Conservation (phyloP, 1,139 yeast genomes). For the Yamadazyma songkhlaensis region DNA sequence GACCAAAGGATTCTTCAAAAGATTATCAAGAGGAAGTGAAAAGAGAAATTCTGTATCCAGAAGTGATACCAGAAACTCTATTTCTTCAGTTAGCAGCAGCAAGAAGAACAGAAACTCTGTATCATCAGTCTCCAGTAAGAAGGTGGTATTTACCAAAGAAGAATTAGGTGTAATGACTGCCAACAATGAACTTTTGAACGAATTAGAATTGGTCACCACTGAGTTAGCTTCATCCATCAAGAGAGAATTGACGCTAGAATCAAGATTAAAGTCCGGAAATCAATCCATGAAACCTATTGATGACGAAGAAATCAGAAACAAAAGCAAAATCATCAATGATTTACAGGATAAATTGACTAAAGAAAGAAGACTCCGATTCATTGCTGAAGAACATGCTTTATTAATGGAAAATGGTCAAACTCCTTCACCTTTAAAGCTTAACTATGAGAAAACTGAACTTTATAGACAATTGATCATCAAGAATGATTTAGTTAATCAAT, state of each 20-base stretch:
- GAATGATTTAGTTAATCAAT: conserved; percentile 44
- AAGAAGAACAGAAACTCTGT: background rate
- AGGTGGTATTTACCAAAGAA: conserved; percentile 46
- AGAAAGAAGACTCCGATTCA: conserved; percentile 62
- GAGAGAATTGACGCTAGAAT: conserved; percentile 60
- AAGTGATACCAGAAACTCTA: conserved; percentile 1
- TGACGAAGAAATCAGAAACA: conserved; percentile 34
- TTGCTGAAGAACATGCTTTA: conserved; percentile 68
- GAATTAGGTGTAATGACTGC: conserved; percentile 63
- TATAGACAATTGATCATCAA: conserved; percentile 45
- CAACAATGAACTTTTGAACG: conserved; percentile 56
- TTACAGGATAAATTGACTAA: conserved; percentile 58
- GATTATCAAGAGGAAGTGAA: conserved; percentile 23
- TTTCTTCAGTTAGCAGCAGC: conserved; percentile 1
- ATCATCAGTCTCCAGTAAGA: background rate
- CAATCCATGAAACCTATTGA: conserved; percentile 1
- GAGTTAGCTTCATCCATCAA: conserved; percentile 71
- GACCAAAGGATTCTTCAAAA: conserved; percentile 31
- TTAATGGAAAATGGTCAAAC: conserved; percentile 52
- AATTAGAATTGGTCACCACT: conserved; percentile 63
- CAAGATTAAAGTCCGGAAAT: conserved; percentile 25
- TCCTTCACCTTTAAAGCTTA: conserved; percentile 55
- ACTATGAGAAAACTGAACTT: conserved; percentile 55
- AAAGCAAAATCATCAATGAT: conserved; percentile 47
- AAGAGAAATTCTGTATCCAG: background rate